Conservation (phyloP, 441 rosid genomes). For the Erodium trifolium region DNA sequence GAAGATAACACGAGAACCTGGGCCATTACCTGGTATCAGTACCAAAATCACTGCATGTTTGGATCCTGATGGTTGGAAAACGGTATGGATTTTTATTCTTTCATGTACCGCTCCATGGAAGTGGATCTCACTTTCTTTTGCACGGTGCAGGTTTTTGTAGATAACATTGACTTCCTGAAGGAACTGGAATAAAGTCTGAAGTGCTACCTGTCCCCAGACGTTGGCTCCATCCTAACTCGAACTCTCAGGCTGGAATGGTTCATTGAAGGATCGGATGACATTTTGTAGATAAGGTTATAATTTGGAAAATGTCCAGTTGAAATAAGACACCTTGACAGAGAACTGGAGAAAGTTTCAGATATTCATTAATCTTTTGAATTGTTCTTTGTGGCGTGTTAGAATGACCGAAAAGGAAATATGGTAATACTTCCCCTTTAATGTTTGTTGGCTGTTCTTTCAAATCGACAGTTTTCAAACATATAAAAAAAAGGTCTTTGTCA, state of each 20-base stretch:
- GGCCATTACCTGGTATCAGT: constrained; percentile 84
- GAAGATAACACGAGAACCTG: constrained; percentile 68
- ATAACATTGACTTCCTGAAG: constrained; percentile 3
- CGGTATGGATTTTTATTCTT: constrained; percentile 32
- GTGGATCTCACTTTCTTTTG: no score
- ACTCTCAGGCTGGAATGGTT: not conserved
- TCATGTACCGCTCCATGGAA: no score
- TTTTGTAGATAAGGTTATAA: not conserved
- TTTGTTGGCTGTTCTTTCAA: no score
- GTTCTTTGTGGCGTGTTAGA: not conserved
- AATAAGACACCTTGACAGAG: not conserved
- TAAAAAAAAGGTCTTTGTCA: no score
- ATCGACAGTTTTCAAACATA: no score
- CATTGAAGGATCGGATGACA: not conserved
- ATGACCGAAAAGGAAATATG: not conserved
- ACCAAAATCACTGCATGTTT: constrained; percentile 89
- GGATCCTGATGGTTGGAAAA: constrained; percentile 95
- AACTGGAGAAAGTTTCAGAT: not conserved
- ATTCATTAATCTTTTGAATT: not conserved
- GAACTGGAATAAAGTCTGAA: not conserved
- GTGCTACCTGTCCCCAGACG: not conserved
- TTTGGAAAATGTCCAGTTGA: not conserved
- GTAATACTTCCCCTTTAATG: not conserved
- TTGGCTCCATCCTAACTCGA: not conserved
- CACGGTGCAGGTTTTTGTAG: constrained; percentile 4